Evolutionary conservation across 441 rosid genomes (phyloP).

Genomic region (Croton laevigatus): DNA sequence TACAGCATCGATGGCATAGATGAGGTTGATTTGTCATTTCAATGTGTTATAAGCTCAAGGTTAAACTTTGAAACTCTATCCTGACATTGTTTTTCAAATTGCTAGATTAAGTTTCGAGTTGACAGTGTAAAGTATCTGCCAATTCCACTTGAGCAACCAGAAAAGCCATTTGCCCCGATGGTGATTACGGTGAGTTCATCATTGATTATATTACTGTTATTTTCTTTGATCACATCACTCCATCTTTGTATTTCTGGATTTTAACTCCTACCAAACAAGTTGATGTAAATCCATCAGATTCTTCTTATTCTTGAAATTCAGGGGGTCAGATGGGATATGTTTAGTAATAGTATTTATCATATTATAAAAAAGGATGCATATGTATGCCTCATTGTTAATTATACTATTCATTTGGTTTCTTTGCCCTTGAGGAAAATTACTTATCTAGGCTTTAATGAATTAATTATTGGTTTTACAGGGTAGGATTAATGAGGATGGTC

Average conservation of each 20-base stretch:
- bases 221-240: background rate
- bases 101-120: conserved; percentile 77
- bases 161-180: conserved; percentile 91
- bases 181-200: conserved; percentile 60
- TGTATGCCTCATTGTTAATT: background rate
- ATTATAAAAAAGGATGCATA: no score
- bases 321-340: background rate
- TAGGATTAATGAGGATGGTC: conserved; percentile 56
- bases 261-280: background rate
- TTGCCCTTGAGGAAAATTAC: background rate
- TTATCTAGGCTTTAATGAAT: background rate
- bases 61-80: background rate
- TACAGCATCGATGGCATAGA: conserved; percentile 57
- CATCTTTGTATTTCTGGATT: background rate
- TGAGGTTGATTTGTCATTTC: conserved; percentile 39
- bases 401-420: background rate
- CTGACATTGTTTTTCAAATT: conserved; percentile 24
- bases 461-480: conserved; percentile 44
- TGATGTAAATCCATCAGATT: background rate
- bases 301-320: background rate
- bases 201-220: conserved; percentile 5
- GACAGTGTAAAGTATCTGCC: conserved; percentile 51
- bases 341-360: no score
- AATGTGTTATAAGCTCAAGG: background rate
- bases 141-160: conserved; percentile 62